These are phyloP conservation scores for Nothomitra cinnamomea DNA, from an alignment of 2,329 filamentous ascomycete species.

Conservation along the genomic window DNA sequence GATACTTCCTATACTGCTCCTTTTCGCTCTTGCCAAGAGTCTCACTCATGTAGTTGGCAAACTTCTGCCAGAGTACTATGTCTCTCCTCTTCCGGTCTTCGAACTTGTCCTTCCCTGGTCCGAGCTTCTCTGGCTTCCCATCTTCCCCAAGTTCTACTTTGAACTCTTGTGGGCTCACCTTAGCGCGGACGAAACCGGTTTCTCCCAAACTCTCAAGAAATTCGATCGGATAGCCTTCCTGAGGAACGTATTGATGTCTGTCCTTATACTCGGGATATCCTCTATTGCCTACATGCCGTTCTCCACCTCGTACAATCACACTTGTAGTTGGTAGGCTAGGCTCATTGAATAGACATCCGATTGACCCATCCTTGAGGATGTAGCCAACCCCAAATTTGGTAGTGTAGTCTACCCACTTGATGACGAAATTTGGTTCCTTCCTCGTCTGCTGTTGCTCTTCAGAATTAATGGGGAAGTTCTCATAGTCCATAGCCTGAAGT, in stretches of 20 bases:
- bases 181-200: slow-evolving; percentile 23
- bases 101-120: slow-evolving; percentile 19
- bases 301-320: slow-evolving; percentile 28
- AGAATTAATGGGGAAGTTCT: background rate
- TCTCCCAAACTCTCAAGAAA: slow-evolving; percentile 27
- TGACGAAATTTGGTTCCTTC: slow-evolving; percentile 35
- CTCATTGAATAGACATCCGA: slow-evolving; percentile 32
- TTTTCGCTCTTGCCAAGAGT: slow-evolving; percentile 25
- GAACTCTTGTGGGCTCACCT: slow-evolving; percentile 25
- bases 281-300: slow-evolving; percentile 27
- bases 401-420: slow-evolving; percentile 36
- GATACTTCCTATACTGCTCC: slow-evolving; percentile 22
- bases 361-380: slow-evolving; percentile 31
- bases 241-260: slow-evolving; percentile 27
- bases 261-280: slow-evolving; percentile 30
- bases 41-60: slow-evolving; percentile 35
- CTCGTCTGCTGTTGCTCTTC: slow-evolving; percentile 34
- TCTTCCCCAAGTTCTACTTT: slow-evolving; percentile 10
- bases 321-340: slow-evolving; percentile 26
- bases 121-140: slow-evolving; percentile 26
- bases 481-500: background rate
- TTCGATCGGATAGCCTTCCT: slow-evolving; percentile 23
- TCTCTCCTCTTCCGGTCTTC: slow-evolving; percentile 30
- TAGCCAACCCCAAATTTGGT: slow-evolving; percentile 34
- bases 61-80: slow-evolving; percentile 30